These are phyloP conservation scores for Leccinellum albellum DNA, from an alignment of 768 basidiomycete species.

Conservation along the genomic window DNA sequence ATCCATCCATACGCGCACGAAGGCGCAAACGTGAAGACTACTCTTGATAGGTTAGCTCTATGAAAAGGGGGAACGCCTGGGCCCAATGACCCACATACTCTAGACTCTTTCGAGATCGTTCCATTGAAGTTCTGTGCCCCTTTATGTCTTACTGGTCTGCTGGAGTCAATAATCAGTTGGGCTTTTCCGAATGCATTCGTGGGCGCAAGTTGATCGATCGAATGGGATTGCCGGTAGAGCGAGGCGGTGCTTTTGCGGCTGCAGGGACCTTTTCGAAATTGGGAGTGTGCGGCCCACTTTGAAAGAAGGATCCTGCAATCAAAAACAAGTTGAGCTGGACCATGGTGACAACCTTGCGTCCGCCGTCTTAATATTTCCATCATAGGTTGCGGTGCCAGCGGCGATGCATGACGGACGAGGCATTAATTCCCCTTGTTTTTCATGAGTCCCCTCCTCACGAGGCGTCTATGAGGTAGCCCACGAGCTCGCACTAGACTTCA, in stretches of 20 bases:
- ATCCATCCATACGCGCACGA: slow-evolving; percentile 5
- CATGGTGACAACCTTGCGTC: neutral
- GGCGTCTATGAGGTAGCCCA: slow-evolving; percentile 22
- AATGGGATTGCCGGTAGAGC: neutral
- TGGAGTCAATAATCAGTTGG: neutral
- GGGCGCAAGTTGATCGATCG: slow-evolving; percentile 2
- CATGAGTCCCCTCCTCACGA: slow-evolving; percentile 11
- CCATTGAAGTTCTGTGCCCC: neutral
- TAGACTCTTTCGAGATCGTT: neutral
- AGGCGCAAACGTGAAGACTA: slow-evolving; percentile 15
- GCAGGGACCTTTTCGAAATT: neutral
- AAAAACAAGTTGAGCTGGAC: neutral
- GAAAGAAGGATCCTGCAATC: neutral
- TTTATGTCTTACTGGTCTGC: neutral
- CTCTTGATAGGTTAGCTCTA: slow-evolving; percentile 3
- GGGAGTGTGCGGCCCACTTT: neutral
- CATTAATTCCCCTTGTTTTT: neutral
- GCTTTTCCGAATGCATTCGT: neutral
- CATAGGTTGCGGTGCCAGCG: neutral
- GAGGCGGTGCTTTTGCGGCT: slow-evolving; percentile 8
- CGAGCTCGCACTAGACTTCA: neutral
- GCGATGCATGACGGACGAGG: neutral
- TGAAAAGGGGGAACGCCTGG: neutral
- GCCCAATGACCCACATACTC: slow-evolving; percentile 4
- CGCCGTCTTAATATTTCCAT: neutral